These are phyloP conservation scores for Cyclospora cayetanensis DNA, from an alignment of 169 alveolate species.

Conservation along the genomic window DNA sequence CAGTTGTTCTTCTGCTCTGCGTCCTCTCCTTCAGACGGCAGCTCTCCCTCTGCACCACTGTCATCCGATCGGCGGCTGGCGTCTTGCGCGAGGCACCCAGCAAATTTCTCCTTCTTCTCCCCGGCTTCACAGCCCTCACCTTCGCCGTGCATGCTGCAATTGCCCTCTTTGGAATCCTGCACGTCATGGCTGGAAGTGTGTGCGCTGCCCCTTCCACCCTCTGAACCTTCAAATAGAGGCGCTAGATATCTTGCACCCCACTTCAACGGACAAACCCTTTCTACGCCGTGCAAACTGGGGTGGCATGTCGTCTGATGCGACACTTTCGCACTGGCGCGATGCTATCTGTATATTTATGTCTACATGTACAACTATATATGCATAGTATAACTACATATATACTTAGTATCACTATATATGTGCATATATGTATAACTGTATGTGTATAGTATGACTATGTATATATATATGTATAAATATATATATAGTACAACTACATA, in stretches of 20 bases:
- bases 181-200: background rate
- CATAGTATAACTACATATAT: background rate
- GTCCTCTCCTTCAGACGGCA: background rate
- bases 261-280: too few species aligned
- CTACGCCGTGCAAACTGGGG: too few species aligned
- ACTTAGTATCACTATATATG: background rate
- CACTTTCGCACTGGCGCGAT: too few species aligned
- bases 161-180: background rate
- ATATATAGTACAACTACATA: too few species aligned
- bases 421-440: background rate
- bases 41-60: constrained; percentile 9
- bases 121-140: background rate
- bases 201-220: too few species aligned
- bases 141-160: constrained; percentile 34
- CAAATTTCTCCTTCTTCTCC: constrained; percentile 26
- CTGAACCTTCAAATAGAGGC: too few species aligned
- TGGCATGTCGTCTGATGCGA: too few species aligned
- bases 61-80: constrained; percentile 25
- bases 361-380: background rate
- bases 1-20: background rate
- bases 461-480: background rate
- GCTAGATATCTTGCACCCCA: too few species aligned
- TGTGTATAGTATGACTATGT: background rate
- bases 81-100: constrained; percentile 36
- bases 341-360: too few species aligned